Evolutionary conservation across 805 yeast genomes (phyloP), one percentile per base, ranked within the genome.

Genomic region (Metschnikowia shivogae): DNA sequence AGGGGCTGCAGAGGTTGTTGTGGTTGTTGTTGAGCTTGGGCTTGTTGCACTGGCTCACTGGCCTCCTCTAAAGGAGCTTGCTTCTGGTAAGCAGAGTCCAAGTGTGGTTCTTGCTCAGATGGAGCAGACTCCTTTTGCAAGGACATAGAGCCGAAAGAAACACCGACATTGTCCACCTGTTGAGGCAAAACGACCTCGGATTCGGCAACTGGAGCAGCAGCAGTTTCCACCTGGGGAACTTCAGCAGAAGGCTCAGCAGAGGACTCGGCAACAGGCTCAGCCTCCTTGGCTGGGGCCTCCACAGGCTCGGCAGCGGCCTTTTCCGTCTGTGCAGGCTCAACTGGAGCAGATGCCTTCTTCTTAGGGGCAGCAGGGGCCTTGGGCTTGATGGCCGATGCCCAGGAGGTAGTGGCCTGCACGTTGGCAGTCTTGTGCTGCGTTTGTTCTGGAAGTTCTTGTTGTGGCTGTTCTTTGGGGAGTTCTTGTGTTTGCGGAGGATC

Each of bases 371-470:
- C 29, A 36, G 88, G 82, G 40, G 68, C 63, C 55, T 68, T 69
- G 34, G 74, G 75, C 44, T 73, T 65, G 42, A 83, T 82, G 55
- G 84, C 78, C 13, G 89, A 78, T 27, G 89, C 88, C 86, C 89
- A 83, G 5, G 88, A 73, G 7, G 57, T 54, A 31, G 54, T 42
- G n/a, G 48, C 17, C 34, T 50, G 41, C 17, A 50, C 53, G 29
- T 36, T 46, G 14, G 50, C 33, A 9, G 43, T 36, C 40, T 47
- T 43, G 19, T 34, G 38, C n/a, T 26, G 37, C 20, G 42, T 46
- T 12, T 28, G 13, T 28, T 29, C 34, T 47, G 57, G 75, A 70
- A 43, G 43, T 47, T 13, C 45, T 40, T 26, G 35, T 47, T 39
- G 41, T 22, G 34, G 88, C 82, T 45, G 64, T 63, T 43, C 66